These are phyloP conservation scores for Piedraia hortae DNA, from an alignment of 2,329 filamentous ascomycete species.

Conservation along the genomic window DNA sequence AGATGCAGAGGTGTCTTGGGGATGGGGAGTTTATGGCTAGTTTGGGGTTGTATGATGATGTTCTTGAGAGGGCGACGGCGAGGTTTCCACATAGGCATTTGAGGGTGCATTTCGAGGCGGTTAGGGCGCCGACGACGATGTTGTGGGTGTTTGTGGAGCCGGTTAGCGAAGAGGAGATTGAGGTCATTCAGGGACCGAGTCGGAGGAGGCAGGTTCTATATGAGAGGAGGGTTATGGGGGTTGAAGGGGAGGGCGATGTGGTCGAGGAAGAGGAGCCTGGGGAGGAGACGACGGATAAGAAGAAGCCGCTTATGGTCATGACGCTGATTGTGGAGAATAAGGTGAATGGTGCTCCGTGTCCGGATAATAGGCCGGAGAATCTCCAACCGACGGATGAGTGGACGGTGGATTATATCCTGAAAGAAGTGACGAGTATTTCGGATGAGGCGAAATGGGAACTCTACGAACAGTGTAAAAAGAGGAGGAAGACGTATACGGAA, in stretches of 20 bases:
- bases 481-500: conserved; percentile 24
- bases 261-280: background rate
- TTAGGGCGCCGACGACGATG: conserved; percentile 17
- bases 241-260: conserved; percentile 3
- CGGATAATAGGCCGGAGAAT: conserved; percentile 25
- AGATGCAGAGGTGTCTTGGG: conserved; percentile 36
- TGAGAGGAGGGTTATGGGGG: conserved; percentile 23
- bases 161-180: conserved; percentile 42
- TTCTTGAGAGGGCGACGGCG: conserved; percentile 46
- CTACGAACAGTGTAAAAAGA: conserved; percentile 28
- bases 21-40: conserved; percentile 69
- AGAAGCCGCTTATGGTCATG: conserved; percentile 32
- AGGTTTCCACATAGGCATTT: conserved; percentile 37
- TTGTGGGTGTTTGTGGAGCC: conserved; percentile 86
- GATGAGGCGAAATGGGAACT: conserved; percentile 19
- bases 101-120: conserved; percentile 20
- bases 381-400: conserved; percentile 27
- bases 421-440: conserved; percentile 26
- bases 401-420: conserved; percentile 52
- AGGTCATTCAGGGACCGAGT: conserved; percentile 41
- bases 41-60: conserved; percentile 47
- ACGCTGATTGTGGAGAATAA: conserved; percentile 44
- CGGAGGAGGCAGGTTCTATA: conserved; percentile 39
- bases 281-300: conserved; percentile 2
- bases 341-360: conserved; percentile 32